These are phyloP conservation scores for Pichia phayaonensis DNA, from an alignment of 805 yeast species.

Conservation along the genomic window DNA sequence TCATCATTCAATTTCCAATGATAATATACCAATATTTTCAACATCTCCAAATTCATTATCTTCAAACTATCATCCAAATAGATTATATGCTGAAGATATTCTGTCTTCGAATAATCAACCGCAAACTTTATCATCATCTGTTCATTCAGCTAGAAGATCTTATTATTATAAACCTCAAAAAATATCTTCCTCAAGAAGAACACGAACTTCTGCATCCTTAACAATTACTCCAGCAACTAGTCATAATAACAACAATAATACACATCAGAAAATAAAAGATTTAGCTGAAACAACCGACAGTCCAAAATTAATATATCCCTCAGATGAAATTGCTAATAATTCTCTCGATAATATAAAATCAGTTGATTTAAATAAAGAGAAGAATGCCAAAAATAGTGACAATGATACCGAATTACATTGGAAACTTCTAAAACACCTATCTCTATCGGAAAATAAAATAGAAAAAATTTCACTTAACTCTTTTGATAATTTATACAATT, in stretches of 20 bases:
- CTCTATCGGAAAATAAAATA: slow-evolving; percentile 35
- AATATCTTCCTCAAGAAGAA: slow-evolving; percentile 6
- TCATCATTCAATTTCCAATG: slow-evolving; percentile 1
- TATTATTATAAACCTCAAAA: slow-evolving; percentile 20
- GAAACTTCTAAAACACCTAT: slow-evolving; percentile 33
- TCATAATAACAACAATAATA: background rate
- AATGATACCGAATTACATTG: slow-evolving; percentile 19
- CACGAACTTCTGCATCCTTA: slow-evolving; percentile 12
- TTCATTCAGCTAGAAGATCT: slow-evolving; percentile 21
- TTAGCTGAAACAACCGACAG: background rate
- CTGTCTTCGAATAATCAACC: slow-evolving; percentile 2
- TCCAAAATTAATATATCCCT: background rate
- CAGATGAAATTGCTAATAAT: background rate
- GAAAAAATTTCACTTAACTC: slow-evolving; percentile 23
- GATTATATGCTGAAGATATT: slow-evolving; percentile 7
- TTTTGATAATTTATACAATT: slow-evolving; percentile 26
- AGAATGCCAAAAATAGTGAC: background rate
- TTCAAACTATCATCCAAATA: slow-evolving; percentile 8
- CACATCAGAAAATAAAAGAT: background rate
- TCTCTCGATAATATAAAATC: background rate
- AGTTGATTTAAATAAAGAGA: background rate
- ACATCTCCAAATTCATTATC: slow-evolving; percentile 10
- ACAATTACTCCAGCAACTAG: background rate
- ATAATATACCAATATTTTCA: slow-evolving; percentile 3
- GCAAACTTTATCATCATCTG: slow-evolving; percentile 9